Base-by-base conservation (phyloP, 2,329 filamentous ascomycete species). In the Colletotrichum sansevieriae region DNA sequence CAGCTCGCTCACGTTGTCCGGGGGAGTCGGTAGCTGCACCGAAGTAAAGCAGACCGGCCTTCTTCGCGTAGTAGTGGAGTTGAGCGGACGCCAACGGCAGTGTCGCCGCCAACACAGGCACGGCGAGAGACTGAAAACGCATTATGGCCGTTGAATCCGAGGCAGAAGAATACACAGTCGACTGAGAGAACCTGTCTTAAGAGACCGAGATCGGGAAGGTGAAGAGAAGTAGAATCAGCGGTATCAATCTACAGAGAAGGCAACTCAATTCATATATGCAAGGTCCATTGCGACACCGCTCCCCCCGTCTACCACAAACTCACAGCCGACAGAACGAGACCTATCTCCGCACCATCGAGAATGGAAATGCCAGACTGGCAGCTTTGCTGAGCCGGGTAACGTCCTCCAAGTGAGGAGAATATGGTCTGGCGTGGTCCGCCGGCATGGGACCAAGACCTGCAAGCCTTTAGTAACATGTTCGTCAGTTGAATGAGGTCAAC, bases 11-110 rank as follows among this genome's bases (percentile, higher is more conserved):
- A 35, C 79, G 78, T 70, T 78, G 74, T 7, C 76, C 77, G 3
- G 78, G 78, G 6, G 77, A 75, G 76, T 91, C 89, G 35, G 88
- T 89, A 2, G 89, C 89, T 1, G 88, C 85, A 63, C 89, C 89
- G 63, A 90, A 90, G 79, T 90, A 91, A 70, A 82, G 75, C 63
- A 86, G 79, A 5, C 87, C 87, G 37, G 85, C 84, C 63, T 83
- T 81, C 68, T 84, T 81, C 11, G 87, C 87, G 29, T 84, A 79
- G 46, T 80, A 74, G 72, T 87, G 77, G 13, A 88, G 82, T 70
- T 83, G 81, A 29, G 73, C 78, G 7, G 74, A 72, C 39, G 72
- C 74, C n/a, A 76, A 39, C 11, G 70, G 79, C 75, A 70, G 72
- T 63, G 66, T 74, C 49, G 72, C 74, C 56, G 76, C 73, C 39